Conservation (phyloP, 371 early-diverging fungal genomes). For the Apophysomyces sp. region DNA sequence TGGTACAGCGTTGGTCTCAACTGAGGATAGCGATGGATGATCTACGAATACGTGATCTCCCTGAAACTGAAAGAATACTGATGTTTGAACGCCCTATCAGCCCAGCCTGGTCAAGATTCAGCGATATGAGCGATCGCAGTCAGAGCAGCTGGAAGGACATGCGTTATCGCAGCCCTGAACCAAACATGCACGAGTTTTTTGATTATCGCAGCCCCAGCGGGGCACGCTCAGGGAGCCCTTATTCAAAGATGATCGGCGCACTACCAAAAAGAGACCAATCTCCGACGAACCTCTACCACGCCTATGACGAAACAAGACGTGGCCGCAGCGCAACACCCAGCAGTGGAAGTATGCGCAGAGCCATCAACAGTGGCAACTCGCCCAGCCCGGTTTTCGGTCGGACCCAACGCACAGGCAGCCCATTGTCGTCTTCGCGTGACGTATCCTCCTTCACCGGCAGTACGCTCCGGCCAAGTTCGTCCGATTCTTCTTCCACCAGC, state of each 20-base stretch:
- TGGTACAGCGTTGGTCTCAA: constrained; percentile 53
- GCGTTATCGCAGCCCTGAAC: constrained; percentile 37
- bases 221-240: constrained; percentile 1
- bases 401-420: constrained; percentile 17
- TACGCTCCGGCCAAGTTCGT: constrained; percentile 17
- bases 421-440: constrained; percentile 13
- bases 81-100: constrained; percentile 5
- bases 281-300: background rate
- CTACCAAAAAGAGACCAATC: constrained; percentile 5
- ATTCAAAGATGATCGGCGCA: background rate
- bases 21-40: constrained; percentile 54
- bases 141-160: constrained; percentile 29
- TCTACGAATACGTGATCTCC: constrained; percentile 36
- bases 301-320: constrained; percentile 10
- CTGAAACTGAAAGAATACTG: constrained; percentile 38
- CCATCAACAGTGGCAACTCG: background rate
- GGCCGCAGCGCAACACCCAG: constrained; percentile 27
- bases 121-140: constrained; percentile 11
- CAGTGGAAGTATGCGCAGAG: constrained; percentile 4
- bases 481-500: constrained; percentile 14
- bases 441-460: background rate
- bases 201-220: background rate
- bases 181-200: constrained; percentile 3
- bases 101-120: constrained; percentile 10
- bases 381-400: constrained; percentile 5